These are phyloP conservation scores for Luzula sylvatica DNA, from an alignment of 176 grass and related monocot species.

Conservation along the genomic window DNA sequence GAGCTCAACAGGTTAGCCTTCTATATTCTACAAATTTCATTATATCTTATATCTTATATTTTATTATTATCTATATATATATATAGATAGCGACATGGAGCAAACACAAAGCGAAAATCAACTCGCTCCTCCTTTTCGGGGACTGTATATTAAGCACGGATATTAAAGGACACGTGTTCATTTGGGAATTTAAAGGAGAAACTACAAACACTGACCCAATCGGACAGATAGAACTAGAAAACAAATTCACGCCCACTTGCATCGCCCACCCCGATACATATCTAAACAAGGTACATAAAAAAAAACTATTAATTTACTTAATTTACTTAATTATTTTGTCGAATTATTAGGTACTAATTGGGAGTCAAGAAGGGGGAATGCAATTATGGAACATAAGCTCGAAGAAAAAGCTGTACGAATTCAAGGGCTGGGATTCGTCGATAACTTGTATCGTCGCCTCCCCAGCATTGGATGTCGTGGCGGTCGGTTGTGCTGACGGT, in stretches of 20 bases:
- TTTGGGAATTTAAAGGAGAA: slow-evolving; percentile 78
- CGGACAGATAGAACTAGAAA: slow-evolving; percentile 57
- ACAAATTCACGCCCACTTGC: slow-evolving; percentile 69
- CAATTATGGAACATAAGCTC: slow-evolving; percentile 92
- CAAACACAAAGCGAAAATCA: slow-evolving; percentile 79
- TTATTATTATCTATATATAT: slow-evolving; percentile 9
- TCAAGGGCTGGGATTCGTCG: slow-evolving; percentile 79
- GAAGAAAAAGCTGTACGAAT: slow-evolving; percentile 69
- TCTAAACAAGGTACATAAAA: slow-evolving; percentile 70
- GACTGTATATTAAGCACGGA: slow-evolving; percentile 75
- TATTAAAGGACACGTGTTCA: slow-evolving; percentile 63
- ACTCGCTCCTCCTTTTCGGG: slow-evolving; percentile 59
- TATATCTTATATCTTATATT: not conserved
- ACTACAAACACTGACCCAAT: slow-evolving; percentile 58
- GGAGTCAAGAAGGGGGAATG: slow-evolving; percentile 77
- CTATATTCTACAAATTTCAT: not conserved
- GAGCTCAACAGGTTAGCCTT: slow-evolving; percentile 54
- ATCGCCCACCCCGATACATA: slow-evolving; percentile 97
- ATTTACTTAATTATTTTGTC: slow-evolving; percentile 26
- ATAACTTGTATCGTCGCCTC: slow-evolving; percentile 74
- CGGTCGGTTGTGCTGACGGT: slow-evolving; percentile 80
- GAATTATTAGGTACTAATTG: slow-evolving; percentile 56
- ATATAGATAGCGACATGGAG: slow-evolving; percentile 69
- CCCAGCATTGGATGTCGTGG: slow-evolving; percentile 80
- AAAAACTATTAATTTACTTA: no score